Conservation (phyloP, 805 yeast species). For the Candida ovalis region DNA sequence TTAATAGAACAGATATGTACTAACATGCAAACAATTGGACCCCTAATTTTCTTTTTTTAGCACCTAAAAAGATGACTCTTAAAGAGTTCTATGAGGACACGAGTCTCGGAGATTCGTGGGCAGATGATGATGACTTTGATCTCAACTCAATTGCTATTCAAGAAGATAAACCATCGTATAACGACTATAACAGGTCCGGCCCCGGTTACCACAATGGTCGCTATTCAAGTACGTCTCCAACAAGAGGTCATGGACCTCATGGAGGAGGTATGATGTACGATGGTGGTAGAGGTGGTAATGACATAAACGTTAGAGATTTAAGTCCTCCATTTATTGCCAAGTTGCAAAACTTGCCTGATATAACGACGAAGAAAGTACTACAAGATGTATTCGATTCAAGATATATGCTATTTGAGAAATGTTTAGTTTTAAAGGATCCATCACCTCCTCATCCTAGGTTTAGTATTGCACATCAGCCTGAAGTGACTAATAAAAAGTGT, state of each 20-base stretch:
- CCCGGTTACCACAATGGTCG: conserved; percentile 8
- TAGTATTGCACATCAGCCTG: conserved; percentile 41
- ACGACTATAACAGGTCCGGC: conserved; percentile 5
- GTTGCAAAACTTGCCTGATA: conserved; percentile 55
- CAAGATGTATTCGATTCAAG: conserved; percentile 62
- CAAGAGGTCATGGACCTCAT: conserved; percentile 2
- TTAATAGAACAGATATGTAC: background rate
- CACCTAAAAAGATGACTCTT: conserved; percentile 41
- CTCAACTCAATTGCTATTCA: conserved; percentile 55
- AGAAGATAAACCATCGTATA: conserved; percentile 13
- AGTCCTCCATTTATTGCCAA: conserved; percentile 66
- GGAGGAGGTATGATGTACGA: background rate
- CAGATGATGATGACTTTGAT: conserved; percentile 62
- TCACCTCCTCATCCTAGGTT: conserved; percentile 25
- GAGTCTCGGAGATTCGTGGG: conserved; percentile 53
- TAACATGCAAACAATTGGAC: background rate
- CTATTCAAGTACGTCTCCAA: background rate
- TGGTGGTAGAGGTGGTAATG: conserved; percentile 10
- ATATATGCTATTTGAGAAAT: conserved; percentile 53
- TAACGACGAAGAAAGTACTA: conserved; percentile 46
- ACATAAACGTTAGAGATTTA: conserved; percentile 6
- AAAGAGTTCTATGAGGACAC: conserved; percentile 44
- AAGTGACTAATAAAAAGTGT: conserved; percentile 45
- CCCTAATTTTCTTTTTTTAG: conserved; percentile 6
- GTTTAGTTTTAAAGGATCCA: conserved; percentile 48